Evolutionary conservation across 106 monocot genomes (phyloP).

Genomic region (Dendrobium chrysotoxum): DNA sequence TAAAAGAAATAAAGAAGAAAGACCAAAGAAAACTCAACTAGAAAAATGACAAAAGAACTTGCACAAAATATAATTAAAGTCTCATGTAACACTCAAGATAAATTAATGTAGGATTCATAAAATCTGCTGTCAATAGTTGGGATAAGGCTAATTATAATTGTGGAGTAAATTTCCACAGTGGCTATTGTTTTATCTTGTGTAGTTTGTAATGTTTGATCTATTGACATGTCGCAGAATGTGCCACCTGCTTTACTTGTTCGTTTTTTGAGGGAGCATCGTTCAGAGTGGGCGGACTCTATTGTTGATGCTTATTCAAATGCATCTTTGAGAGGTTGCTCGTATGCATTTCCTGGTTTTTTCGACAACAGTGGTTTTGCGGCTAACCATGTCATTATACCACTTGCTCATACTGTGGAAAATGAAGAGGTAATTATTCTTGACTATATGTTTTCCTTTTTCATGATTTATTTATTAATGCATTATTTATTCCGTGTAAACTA

Average conservation of each 20-base stretch:
- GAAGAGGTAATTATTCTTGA: conserved; percentile 59
- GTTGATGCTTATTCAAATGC: conserved; percentile 83
- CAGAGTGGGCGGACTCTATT: conserved; percentile 87
- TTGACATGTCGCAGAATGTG: conserved; percentile 55
- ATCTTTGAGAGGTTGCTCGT: conserved; percentile 63
- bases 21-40: not conserved
- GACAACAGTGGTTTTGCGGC: conserved; percentile 37
- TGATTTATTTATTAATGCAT: no score
- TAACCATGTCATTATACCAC: conserved; percentile 72
- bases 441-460: not conserved
- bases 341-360: conserved; percentile 53
- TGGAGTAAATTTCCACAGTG: not conserved
- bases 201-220: not conserved
- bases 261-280: conserved; percentile 88
- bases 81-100: not conserved
- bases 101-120: not conserved
- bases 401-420: conserved; percentile 82
- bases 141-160: not conserved
- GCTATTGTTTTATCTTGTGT: not conserved
- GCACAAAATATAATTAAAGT: not conserved
- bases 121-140: not conserved
- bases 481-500: not conserved
- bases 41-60: not conserved
- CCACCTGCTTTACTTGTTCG: conserved; percentile 87
- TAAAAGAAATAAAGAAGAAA: not conserved